Evolutionary conservation across 164 flowering plant species (phyloP), one percentile per base, ranked within the genome.

Genomic region (Houttuynia cordata): DNA sequence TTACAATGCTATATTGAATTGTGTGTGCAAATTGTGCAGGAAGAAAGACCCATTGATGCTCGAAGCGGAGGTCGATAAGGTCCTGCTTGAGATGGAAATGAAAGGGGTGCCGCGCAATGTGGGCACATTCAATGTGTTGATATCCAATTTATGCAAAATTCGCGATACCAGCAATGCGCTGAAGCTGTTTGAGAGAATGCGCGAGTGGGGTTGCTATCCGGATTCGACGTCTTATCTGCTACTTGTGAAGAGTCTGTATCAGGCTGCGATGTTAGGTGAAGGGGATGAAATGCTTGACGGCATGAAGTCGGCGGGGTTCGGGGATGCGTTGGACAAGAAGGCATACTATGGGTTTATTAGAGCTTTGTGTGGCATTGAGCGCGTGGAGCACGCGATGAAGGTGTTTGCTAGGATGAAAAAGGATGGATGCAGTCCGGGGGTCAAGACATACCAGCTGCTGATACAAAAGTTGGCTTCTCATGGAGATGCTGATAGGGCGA

Each of bases 241-340:
- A 8, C 67, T 94, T 20, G 80, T 67, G 8, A 82, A 66, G 74
- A 91, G 97, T 72, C 80, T 94, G 64, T 94, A 86, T 73, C 99
- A 91, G 76, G 99, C 97, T n/a, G 97, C 91, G 0, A 81, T 97
- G 64, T 62, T 88, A 19, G 91, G 83, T 0, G 97, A 94, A 62
- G 99, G 99, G 1, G 96, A 94, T 67, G 99, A 91, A 62, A 85
- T 91, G 95, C 85, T 94, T 71, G 95, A 86, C 64, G 70, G 75
- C 51, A 91, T 91, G 96, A 91, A 83, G 64, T 79, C 89, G 13
- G 87, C 93, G 0, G 97, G 97, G 10, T 87, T 66, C 45, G 85
- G 80, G 25, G 77, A 63, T 41, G 66, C 70, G 3, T 76, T 94
- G n/a, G 77, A 79, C 71, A 81, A 61, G 77, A 84, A 84, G 65